A percentile compares a stretch with the other conserved stretches of the same genome.
Evolutionary conservation across 2,329 filamentous ascomycete species (phyloP).

Genomic region (Trichoderma pleuroti): DNA sequence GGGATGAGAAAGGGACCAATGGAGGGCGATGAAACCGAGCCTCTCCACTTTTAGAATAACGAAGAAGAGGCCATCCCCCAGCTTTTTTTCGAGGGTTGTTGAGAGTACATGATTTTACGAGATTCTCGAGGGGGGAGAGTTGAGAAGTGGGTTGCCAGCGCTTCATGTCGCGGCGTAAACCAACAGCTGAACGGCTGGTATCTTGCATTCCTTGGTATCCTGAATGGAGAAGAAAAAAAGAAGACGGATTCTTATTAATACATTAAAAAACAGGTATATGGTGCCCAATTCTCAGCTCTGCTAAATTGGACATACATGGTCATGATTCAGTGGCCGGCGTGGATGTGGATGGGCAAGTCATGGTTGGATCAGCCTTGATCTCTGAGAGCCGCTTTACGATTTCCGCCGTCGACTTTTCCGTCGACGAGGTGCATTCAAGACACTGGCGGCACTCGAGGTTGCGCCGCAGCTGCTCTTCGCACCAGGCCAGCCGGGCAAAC

Average conservation of each 20-base stretch:
- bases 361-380: neutral
- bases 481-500: slow-evolving; percentile 6
- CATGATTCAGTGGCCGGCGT: neutral
- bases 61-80: slow-evolving; percentile 15
- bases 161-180: neutral
- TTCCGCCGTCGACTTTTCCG: neutral
- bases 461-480: slow-evolving; percentile 12
- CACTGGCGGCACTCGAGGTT: slow-evolving; percentile 1
- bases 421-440: neutral
- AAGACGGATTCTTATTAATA: neutral
- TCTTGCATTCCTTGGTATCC: neutral
- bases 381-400: neutral
- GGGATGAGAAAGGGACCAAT: neutral
- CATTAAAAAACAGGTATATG: neutral
- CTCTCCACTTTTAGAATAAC: slow-evolving; percentile 12
- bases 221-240: neutral
- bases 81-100: neutral
- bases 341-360: neutral
- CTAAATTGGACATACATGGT: neutral
- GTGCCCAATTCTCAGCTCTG: neutral
- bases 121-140: neutral
- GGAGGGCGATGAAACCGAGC: neutral
- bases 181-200: neutral
- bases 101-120: neutral
- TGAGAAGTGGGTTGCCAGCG: neutral